These are phyloP conservation scores for Leishmania amazonensis DNA, from an alignment of 208 protist genomes.

Conservation along the genomic window DNA sequence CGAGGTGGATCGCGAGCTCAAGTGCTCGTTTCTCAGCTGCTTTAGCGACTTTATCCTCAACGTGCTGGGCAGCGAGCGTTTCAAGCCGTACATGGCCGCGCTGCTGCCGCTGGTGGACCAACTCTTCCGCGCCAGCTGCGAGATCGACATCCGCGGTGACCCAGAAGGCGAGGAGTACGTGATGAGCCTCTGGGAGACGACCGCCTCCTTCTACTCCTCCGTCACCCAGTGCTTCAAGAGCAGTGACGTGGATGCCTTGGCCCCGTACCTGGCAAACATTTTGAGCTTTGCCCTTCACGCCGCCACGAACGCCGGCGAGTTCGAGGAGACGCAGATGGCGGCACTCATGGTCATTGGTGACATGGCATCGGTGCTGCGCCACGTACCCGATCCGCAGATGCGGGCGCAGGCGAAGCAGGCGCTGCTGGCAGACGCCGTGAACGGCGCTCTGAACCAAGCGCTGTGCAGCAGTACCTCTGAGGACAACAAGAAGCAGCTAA, in stretches of 20 bases:
- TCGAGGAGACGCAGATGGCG: slow-evolving; percentile 60
- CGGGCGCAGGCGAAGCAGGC: slow-evolving; percentile 65
- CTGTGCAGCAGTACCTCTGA: slow-evolving; percentile 26
- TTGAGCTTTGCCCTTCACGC: slow-evolving; percentile 73
- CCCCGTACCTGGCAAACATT: slow-evolving; percentile 72
- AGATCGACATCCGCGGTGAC: slow-evolving; percentile 71
- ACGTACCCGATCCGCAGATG: slow-evolving; percentile 43
- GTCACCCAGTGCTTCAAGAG: slow-evolving; percentile 84
- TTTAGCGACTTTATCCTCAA: slow-evolving; percentile 97
- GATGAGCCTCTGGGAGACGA: slow-evolving; percentile 78
- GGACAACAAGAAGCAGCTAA: slow-evolving; percentile 58
- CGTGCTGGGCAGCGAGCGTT: slow-evolving; percentile 78
- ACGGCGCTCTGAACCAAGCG: slow-evolving; percentile 36
- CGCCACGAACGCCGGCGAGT: slow-evolving; percentile 44
- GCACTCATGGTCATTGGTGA: slow-evolving; percentile 81
- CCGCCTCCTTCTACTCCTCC: slow-evolving; percentile 69
- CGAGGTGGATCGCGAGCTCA: slow-evolving; percentile 91
- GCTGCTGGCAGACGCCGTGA: slow-evolving; percentile 50
- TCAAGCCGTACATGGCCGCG: slow-evolving; percentile 85
- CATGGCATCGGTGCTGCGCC: slow-evolving; percentile 76
- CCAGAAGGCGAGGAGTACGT: slow-evolving; percentile 81
- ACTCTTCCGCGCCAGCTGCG: slow-evolving; percentile 67
- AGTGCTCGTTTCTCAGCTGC: slow-evolving; percentile 93
- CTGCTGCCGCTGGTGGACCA: slow-evolving; percentile 82
- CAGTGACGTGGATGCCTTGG: slow-evolving; percentile 37